Evolutionary conservation across 345 rosid species (phyloP).

Genomic region (Bruguiera sexangula): DNA sequence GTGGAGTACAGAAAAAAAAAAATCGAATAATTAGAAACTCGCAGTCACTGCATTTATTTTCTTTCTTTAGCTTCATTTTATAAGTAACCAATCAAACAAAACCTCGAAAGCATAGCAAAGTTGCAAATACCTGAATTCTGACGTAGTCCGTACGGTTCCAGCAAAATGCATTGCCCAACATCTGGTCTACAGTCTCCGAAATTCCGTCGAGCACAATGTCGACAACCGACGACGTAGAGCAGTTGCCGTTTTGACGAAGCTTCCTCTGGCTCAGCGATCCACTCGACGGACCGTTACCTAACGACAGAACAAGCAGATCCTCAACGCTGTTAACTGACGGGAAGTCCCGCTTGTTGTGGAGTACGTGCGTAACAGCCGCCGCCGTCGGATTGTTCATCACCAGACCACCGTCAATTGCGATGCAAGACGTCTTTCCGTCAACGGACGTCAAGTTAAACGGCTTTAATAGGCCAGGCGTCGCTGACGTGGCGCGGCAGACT

Average conservation of each 20-base stretch:
- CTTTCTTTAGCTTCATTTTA: conserved; percentile 6
- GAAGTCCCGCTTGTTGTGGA: conserved; percentile 93
- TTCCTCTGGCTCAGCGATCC: conserved; percentile 30
- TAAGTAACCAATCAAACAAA: conserved; percentile 16
- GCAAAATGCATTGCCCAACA: conserved; percentile 91
- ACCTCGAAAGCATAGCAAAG: background rate
- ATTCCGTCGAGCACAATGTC: conserved; percentile 83
- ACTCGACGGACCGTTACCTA: conserved; percentile 66
- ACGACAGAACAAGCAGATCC: conserved; percentile 75
- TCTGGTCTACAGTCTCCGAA: conserved; percentile 91
- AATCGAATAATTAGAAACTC: background rate
- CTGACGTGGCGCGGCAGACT: conserved; percentile 88
- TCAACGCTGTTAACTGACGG: conserved; percentile 81
- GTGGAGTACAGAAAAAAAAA: too few species aligned
- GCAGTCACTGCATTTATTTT: background rate
- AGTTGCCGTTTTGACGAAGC: conserved; percentile 47
- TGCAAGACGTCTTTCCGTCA: conserved; percentile 75
- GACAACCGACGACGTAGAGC: conserved; percentile 68
- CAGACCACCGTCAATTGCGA: conserved; percentile 85
- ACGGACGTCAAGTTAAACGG: conserved; percentile 66
- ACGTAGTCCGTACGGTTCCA: conserved; percentile 91
- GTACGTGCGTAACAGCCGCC: conserved; percentile 89
- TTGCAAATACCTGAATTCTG: conserved; percentile 71
- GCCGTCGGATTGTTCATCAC: conserved; percentile 99
- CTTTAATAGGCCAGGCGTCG: conserved; percentile 79